Base-by-base conservation (phyloP, 2,329 filamentous ascomycete genomes). In the Aureobasidium sp. region DNA sequence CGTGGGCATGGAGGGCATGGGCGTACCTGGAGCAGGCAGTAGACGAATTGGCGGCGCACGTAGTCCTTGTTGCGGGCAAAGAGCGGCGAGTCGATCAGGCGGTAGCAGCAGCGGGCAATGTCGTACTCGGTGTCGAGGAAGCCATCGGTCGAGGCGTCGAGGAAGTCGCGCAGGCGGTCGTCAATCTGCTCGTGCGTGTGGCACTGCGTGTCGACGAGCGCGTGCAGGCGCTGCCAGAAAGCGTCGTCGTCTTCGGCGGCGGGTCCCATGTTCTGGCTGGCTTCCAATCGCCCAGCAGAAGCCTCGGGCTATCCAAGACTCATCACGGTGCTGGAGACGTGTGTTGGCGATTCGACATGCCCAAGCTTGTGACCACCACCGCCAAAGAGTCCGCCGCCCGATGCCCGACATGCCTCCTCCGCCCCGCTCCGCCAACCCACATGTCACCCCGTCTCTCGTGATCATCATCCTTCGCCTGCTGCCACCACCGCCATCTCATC, bases 21-120 rank as follows among this genome's bases (percentile, higher is more conserved):
- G 64, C 72, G 49, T 74, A 84, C 82, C 76, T 86, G 82, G 57
- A 96, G 77, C 57, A 99, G 79, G 72, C 90, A 92, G 74, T 95
- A 91, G 65, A 97, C 85, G 69, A 99, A 90, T 76, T 97, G 94
- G 46, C 84, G 88, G 64, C 93, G 89, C 64, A 97, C 89, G 74
- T 99, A 97, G 61, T 90, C 87, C 66, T 84, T 82, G 72, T 96
- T 87, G 15, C 80, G 74, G 27, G 76, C 74, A 73, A 95, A 99
- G 46, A 97, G 78, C 19, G 78, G 76, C 71, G 91, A 91, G 57
- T 86, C 80, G 61, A 95, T 79, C 38, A 99, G 81, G 72, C 84
- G 84, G 72, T 89, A 88, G 62, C 88, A 87, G 77, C 92, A 97
- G 67, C 80, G 84, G 25, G 86, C 85, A 61, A 96, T 80, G 68